Evolutionary conservation across 2,329 filamentous ascomycete genomes (phyloP), one percentile per base, ranked within the genome.

Genomic region (Monosporascus sp.): DNA sequence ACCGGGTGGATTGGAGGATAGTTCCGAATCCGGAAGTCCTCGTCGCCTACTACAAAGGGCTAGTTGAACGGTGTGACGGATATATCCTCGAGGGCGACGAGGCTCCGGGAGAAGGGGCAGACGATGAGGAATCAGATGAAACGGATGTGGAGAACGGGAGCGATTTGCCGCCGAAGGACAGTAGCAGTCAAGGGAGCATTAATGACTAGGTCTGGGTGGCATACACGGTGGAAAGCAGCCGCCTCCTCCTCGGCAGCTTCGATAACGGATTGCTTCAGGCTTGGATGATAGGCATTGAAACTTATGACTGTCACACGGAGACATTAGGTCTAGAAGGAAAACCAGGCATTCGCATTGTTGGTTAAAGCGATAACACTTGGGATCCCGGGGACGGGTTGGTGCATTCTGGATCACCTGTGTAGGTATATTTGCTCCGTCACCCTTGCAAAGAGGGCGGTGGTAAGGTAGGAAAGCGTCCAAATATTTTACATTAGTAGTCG

Each of bases 21-120:
- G 92, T 99, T 3, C 94, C 94, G 5, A 91, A 95, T 65, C 92
- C 94, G 1, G 94, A 97, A 68, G 88, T 95, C 2, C 76, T 99
- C 44, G 90, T 91, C 25, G 91, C 96, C 53, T 99, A 99, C 68
- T 99, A 97, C 70, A 83, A 84, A 56, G 93, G 90, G 49, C 74
- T 99, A 36, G 88, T 97, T 35, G 89, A 83, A 59, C 77, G 83
- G 14, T 80, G 79, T 31, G 76, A 78, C 0, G 79, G 77, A 7
- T 87, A 85, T 59, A 66, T 67, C 24, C 67, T 86, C 8, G 75
- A 83, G 57, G 69, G 68, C 18, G 70, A 73, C 18, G 59, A 60
- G 7, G 50, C 50, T 36, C 54, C 49, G 2, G 27, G 27, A 3
- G 45, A 49, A 14, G 58, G 60, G 27, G 67, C 63, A 18, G 67